Evolutionary conservation across 2,329 filamentous ascomycete genomes (phyloP), one percentile per base, ranked within the genome.

Genomic region (Colletotrichum paranaense): DNA sequence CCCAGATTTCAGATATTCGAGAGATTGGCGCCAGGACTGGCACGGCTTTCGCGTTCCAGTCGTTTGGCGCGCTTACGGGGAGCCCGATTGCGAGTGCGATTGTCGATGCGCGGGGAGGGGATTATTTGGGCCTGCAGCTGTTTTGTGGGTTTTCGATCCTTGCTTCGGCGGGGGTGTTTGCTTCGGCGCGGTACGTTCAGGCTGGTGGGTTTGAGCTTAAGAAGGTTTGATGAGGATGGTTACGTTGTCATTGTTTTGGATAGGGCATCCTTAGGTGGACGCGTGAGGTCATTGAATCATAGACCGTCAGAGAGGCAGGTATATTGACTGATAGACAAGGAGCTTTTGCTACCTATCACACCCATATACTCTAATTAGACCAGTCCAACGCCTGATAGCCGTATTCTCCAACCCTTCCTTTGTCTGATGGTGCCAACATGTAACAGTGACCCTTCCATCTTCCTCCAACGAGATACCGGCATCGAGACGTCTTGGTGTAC

Each of bases 11-110:
- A 1, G 91, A 93, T 56, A 88, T 94, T 56, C 85, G 89, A 22
- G 87, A 94, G 78, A 91, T 95, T 30, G 93, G 93, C 8, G 88
- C 91, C 1, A 86, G 93, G 4, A 91, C 88, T 1, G 93, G 93
- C 1, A 87, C 89, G 0, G 86, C 90, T 42, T 93, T 93, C 78
- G 87, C 89, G 9, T 80, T 91, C 64, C 85, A 91, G 67, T 87
- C 90, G 1, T 82, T 95, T 30, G 92, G 91, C 4, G 91, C 90
- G 0, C 82, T 95, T 49, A 90, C 90, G 0, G 91, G 92, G 1
- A 90, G 87, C 57, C 92, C 93, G 0, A 92, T 94, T 76, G 92
- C 87, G 1, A 92, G 92, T 5, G 90, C 89, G 9, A 85, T 93
- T 28, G 84, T 92, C 6, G 79, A 79, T 14, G 81, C 82, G 2